Percentiles rank a stretch among this genome's conserved stretches.
Conservation (phyloP, 148 eudicot species). For the Dianthus caryophyllus region DNA sequence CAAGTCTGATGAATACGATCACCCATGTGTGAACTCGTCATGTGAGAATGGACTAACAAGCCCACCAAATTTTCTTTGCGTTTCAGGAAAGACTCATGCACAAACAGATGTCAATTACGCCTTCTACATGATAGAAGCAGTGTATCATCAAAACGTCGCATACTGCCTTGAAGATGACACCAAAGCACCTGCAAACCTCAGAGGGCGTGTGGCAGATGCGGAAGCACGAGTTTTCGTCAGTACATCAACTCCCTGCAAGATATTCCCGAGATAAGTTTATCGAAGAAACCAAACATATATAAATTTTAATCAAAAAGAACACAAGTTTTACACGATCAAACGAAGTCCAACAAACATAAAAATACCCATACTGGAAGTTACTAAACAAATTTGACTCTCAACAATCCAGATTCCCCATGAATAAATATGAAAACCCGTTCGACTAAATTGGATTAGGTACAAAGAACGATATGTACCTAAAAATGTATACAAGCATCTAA, state of each 20-base stretch:
- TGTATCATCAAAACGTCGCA: conserved; percentile 68
- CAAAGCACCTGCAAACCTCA: conserved; percentile 54
- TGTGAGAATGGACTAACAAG: background rate
- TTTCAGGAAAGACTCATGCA: conserved; percentile 60
- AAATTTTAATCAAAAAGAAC: too few species aligned
- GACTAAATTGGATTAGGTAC: too few species aligned
- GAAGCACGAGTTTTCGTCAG: conserved; percentile 53
- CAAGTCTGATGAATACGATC: too few species aligned
- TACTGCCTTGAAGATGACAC: conserved; percentile 58
- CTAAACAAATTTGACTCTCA: too few species aligned
- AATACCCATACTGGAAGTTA: too few species aligned
- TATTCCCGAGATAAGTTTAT: conserved; percentile 43
- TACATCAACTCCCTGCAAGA: conserved; percentile 46
- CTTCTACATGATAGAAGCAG: conserved; percentile 62
- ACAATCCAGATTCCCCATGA: too few species aligned
- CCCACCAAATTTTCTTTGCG: conserved; percentile 25
- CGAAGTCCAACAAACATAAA: too few species aligned
- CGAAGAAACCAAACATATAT: conserved; percentile 41
- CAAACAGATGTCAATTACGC: conserved; percentile 45
- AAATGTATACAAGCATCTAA: too few species aligned
- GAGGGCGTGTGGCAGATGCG: conserved; percentile 71
- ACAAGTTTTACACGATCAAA: too few species aligned
- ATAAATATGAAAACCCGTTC: too few species aligned
- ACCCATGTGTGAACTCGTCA: too few species aligned
- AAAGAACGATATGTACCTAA: too few species aligned